phyloP scores from a whole-genome alignment of 2,329 filamentous ascomycete species.

The Exophiala viscosa region DNA sequence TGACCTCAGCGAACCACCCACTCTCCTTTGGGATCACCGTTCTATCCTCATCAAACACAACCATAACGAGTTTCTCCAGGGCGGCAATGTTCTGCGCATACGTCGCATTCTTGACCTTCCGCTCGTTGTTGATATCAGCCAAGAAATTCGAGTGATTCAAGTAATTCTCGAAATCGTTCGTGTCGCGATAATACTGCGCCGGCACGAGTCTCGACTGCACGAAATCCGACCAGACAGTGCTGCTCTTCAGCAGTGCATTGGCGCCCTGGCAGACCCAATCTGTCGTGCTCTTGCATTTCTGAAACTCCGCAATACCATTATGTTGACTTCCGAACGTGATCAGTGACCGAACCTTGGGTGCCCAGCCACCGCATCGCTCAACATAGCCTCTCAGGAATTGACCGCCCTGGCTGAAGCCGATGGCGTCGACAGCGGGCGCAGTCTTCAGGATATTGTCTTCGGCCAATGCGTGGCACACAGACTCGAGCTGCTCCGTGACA shows the following conservation, averaged over 20 bases:
- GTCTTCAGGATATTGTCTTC: conserved; percentile 74
- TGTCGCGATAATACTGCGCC: conserved; percentile 88
- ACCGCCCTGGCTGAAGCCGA: conserved; percentile 94
- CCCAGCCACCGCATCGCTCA: conserved; percentile 69
- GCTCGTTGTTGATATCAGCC: conserved; percentile 95
- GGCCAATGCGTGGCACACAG: conserved; percentile 74
- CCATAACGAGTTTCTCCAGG: conserved; percentile 80
- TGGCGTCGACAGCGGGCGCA: conserved; percentile 78
- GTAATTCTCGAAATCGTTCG: conserved; percentile 65
- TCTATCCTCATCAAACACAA: conserved; percentile 79
- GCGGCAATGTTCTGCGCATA: conserved; percentile 69
- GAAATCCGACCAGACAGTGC: conserved; percentile 69
- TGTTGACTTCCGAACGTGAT: conserved; percentile 90
- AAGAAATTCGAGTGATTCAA: conserved; percentile 80
- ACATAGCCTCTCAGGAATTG: conserved; percentile 92
- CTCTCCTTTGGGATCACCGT: conserved; percentile 88
- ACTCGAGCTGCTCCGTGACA: conserved; percentile 69
- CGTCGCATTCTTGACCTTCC: conserved; percentile 63
- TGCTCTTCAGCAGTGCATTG: conserved; percentile 70
- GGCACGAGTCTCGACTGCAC: conserved; percentile 81
- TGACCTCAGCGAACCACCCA: conserved; percentile 85
- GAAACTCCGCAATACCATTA: conserved; percentile 84
- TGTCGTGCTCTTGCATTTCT: conserved; percentile 58
- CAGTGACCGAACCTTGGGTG: conserved; percentile 68
- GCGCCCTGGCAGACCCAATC: conserved; percentile 82